Conservation (phyloP, 176 grass and related monocot species). For the Echinochloa phyllopogon region DNA sequence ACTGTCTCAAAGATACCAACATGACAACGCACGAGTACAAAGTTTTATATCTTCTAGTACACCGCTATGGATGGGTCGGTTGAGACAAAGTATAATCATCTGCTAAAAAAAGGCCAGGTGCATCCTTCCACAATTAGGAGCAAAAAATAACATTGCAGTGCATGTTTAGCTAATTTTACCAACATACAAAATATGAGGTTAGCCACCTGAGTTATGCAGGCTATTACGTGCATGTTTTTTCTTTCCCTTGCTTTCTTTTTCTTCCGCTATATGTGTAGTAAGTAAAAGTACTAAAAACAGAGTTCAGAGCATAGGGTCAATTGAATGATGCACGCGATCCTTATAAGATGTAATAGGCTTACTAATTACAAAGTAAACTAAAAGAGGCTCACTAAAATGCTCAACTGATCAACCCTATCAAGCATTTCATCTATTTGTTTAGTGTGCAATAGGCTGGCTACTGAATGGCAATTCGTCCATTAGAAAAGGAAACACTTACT, state of each 20-base stretch:
- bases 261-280: slow-evolving; percentile 7
- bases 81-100: background rate
- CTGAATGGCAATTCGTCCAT: slow-evolving; percentile 27
- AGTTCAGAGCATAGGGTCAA: background rate
- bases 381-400: slow-evolving; percentile 23
- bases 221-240: background rate
- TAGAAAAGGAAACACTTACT: slow-evolving; percentile 57
- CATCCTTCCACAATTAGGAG: background rate
- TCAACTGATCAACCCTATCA: background rate
- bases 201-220: slow-evolving; percentile 6
- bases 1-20: background rate
- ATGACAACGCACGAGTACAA: background rate
- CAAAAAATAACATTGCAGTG: slow-evolving; percentile 9
- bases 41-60: slow-evolving; percentile 4
- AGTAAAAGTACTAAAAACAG: slow-evolving; percentile 11
- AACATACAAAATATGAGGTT: slow-evolving; percentile 5
- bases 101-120: background rate
- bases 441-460: background rate
- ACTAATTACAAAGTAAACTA: slow-evolving; percentile 37
- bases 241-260: background rate
- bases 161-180: slow-evolving; percentile 34
- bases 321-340: background rate
- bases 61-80: background rate
- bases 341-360: slow-evolving; percentile 24
- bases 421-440: slow-evolving; percentile 30